Base-by-base conservation (phyloP, 306 rosid genomes). In the Cucurbita moschata region DNA sequence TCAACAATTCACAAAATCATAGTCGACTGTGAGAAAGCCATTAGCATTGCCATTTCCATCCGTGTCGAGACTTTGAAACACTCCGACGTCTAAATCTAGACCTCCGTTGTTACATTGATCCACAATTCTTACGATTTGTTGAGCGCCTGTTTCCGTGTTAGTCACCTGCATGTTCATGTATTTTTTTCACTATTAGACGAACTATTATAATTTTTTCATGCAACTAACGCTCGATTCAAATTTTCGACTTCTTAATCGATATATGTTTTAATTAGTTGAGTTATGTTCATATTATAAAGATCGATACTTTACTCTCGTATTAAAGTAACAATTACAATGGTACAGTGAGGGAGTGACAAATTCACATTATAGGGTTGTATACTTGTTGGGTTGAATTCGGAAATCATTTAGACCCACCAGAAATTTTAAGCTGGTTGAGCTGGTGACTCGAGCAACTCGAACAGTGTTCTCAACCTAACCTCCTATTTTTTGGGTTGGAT, bases 91-190 rank as follows among this genome's bases (percentile, higher is more conserved):
- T 85, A 87, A 77, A 19, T 89, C 91, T 4, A 87, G 38, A 0
- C 92, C 92, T 65, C 86, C 88, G 30, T 84, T 83, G 23, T 56
- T 46, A 47, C 90, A 85, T 75, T 87, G 86, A 42, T 89, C 96
- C 4, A 84, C 86, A 3, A 87, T 89, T 62, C 90, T 85, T 70
- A 82, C 90, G 4, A 77, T 89, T 30, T 14, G 57, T 42, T 62
- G 51, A n/a, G 69, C 68, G 5, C 83, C 77, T 2, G 90, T 87
- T 40, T 75, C 67, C 83, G 76, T 75, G 38, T 83, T 89, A 0
- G 90, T 91, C 76, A 91, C 97, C 95, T 88, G 69, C 46, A 61
- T 5, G 3, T 3, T 4, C 30, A 54, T 61, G 21, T 11, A 11
- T 23, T 4, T 10, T 57, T 0, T 5, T 12, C 2, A 8, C 6